phyloP scores from a whole-genome alignment of 306 rosid species.

The Cucumis hystrix region DNA sequence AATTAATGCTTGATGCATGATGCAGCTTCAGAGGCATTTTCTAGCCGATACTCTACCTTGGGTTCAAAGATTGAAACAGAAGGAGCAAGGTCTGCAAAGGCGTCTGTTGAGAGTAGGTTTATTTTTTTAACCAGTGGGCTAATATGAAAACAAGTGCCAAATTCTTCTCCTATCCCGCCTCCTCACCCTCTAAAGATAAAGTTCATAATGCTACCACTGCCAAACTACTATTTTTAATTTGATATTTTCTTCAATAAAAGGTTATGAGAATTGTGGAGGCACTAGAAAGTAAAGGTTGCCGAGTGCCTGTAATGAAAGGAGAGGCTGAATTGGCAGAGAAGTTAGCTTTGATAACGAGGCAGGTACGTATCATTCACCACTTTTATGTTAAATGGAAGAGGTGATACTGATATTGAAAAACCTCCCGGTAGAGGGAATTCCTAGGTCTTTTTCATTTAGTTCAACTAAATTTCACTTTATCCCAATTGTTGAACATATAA shows the following conservation, averaged over 20 bases:
- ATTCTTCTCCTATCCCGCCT: not conserved
- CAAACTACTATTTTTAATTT: not conserved
- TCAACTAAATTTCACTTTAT: not conserved
- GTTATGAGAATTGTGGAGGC: slow-evolving; percentile 91
- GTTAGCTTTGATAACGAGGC: slow-evolving; percentile 76
- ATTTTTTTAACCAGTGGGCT: not conserved
- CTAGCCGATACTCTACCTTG: slow-evolving; percentile 86
- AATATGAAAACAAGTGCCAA: not conserved
- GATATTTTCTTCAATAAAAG: slow-evolving; percentile 15
- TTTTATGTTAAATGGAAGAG: not conserved
- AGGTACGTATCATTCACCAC: slow-evolving; percentile 27
- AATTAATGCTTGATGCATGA: not conserved
- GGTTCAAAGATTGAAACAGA: slow-evolving; percentile 80
- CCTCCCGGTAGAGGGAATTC: not conserved
- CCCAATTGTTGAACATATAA: not conserved
- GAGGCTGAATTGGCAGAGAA: slow-evolving; percentile 89
- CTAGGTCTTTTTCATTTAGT: not conserved
- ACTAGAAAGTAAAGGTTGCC: slow-evolving; percentile 80
- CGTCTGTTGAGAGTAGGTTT: slow-evolving; percentile 66
- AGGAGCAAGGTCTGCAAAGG: slow-evolving; percentile 85
- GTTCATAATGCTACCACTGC: not conserved
- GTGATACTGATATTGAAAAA: not conserved
- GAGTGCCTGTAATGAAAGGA: slow-evolving; percentile 79
- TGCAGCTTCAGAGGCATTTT: slow-evolving; percentile 94
- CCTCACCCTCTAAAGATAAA: not conserved